These are phyloP conservation scores for Astrephomene gubernaculifera DNA, from an alignment of 139 green algal species.

Conservation along the genomic window DNA sequence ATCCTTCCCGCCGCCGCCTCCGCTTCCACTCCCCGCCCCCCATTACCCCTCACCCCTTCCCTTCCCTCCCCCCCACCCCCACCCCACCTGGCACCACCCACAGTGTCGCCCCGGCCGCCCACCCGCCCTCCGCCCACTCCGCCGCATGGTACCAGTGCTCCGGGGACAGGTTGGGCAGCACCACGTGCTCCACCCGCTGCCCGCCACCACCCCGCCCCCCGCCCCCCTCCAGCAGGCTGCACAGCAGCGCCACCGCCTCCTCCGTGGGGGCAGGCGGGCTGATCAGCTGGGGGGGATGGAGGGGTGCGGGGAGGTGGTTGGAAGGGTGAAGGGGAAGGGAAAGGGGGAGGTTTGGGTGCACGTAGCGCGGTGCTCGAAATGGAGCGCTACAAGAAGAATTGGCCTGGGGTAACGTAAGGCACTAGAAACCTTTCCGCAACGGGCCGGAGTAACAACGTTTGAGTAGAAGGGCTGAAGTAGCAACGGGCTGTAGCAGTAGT, in stretches of 20 bases:
- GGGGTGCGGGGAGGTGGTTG: not conserved
- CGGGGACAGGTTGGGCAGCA: slow-evolving; percentile 1
- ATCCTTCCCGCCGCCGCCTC: no score
- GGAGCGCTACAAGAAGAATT: not conserved
- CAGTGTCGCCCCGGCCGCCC: not conserved
- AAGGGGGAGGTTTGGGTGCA: not conserved
- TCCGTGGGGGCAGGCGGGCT: not conserved
- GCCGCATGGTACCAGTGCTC: slow-evolving; percentile 8
- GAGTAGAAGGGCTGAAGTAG: not conserved
- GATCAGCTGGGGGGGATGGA: not conserved
- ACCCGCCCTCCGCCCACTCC: not conserved
- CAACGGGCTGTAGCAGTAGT: no score
- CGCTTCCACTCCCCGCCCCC: no score
- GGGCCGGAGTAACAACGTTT: not conserved
- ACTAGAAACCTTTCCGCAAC: not conserved
- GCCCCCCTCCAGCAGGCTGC: not conserved
- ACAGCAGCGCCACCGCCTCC: slow-evolving; percentile 8
- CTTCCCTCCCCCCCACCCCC: no score
- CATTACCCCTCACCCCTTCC: no score
- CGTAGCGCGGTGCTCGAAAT: not conserved
- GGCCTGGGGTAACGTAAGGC: not conserved
- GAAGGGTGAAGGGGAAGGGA: not conserved
- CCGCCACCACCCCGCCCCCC: no score
- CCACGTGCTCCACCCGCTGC: not conserved
- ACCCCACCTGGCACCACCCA: not conserved